Percentiles rank a stretch among this genome's conserved stretches.
Conservation (phyloP, 192 early-diverging fungal genomes). For the Entrophospora sp. region DNA sequence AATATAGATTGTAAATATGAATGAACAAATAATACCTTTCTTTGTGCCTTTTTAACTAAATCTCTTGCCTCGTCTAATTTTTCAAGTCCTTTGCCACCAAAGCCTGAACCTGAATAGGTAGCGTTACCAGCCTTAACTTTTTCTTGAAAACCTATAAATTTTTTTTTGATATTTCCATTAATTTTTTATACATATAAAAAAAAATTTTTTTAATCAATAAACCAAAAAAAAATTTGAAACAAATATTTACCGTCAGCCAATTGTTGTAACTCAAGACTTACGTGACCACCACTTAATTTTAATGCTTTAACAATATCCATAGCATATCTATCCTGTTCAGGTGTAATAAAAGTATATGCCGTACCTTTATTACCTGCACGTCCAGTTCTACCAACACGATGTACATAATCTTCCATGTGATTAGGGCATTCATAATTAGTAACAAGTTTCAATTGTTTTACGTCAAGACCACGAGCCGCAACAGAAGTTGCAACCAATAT, state of each 20-base stretch:
- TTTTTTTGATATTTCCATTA: constrained; percentile 6
- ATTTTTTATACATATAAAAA: constrained; percentile 9
- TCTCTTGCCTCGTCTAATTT: constrained; percentile 88
- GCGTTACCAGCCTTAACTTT: constrained; percentile 75
- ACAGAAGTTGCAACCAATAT: constrained; percentile 95
- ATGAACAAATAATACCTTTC: constrained; percentile 45
- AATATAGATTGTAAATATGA: background rate
- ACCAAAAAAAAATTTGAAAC: constrained; percentile 16
- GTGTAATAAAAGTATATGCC: constrained; percentile 92
- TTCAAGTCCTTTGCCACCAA: constrained; percentile 95
- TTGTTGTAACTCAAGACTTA: constrained; percentile 69
- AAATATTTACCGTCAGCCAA: constrained; percentile 52
- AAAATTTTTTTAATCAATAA: constrained; percentile 29
- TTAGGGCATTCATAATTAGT: constrained; percentile 97
- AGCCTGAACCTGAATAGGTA: constrained; percentile 65
- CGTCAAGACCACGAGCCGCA: constrained; percentile 91
- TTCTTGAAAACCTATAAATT: constrained; percentile 45
- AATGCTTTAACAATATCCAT: constrained; percentile 86
- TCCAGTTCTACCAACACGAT: constrained; percentile 95
- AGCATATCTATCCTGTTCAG: constrained; percentile 89
- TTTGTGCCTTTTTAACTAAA: constrained; percentile 83
- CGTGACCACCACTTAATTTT: constrained; percentile 60
- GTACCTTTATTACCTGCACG: constrained; percentile 97
- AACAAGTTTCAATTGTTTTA: constrained; percentile 86
- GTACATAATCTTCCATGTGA: constrained; percentile 98